Conservation (phyloP, 73 alveolate genomes). For the Paramecium octaurelia region DNA sequence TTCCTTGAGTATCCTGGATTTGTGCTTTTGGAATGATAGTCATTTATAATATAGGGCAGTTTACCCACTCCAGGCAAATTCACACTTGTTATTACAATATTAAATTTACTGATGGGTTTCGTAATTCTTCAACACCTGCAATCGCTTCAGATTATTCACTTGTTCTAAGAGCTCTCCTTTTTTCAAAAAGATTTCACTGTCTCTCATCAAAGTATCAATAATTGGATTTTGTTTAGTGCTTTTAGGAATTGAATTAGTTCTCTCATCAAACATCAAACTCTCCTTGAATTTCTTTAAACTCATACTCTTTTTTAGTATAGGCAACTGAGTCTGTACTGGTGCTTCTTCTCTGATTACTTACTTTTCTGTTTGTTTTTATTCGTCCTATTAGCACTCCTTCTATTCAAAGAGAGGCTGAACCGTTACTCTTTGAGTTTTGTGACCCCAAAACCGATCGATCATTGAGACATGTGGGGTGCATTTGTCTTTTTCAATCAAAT, state of each 20-base stretch:
- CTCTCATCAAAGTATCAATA: not conserved
- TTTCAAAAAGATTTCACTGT: conserved; percentile 28
- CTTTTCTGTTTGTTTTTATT: not conserved
- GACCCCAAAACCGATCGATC: not conserved
- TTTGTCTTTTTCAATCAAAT: not conserved
- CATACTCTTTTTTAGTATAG: not conserved
- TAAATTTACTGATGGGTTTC: conserved; percentile 6
- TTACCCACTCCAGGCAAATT: conserved; percentile 1
- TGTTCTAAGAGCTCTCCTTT: not conserved
- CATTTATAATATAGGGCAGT: conserved; percentile 35
- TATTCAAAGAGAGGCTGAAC: not conserved
- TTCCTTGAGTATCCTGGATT: conserved; percentile 47
- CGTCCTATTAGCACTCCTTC: not conserved
- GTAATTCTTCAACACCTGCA: conserved; percentile 6
- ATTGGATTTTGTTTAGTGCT: conserved; percentile 36
- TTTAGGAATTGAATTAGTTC: conserved; percentile 52
- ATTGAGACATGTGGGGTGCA: not conserved
- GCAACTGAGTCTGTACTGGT: not conserved
- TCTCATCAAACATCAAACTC: conserved; percentile 39
- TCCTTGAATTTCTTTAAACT: conserved; percentile 29
- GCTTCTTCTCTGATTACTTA: not conserved
- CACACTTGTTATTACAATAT: not conserved
- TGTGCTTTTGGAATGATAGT: conserved; percentile 47
- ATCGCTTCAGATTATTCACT: conserved; percentile 1
- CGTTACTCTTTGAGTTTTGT: not conserved